Conservation (phyloP, 2,329 filamentous ascomycete species). For the Paraphoma chrysanthemicola region DNA sequence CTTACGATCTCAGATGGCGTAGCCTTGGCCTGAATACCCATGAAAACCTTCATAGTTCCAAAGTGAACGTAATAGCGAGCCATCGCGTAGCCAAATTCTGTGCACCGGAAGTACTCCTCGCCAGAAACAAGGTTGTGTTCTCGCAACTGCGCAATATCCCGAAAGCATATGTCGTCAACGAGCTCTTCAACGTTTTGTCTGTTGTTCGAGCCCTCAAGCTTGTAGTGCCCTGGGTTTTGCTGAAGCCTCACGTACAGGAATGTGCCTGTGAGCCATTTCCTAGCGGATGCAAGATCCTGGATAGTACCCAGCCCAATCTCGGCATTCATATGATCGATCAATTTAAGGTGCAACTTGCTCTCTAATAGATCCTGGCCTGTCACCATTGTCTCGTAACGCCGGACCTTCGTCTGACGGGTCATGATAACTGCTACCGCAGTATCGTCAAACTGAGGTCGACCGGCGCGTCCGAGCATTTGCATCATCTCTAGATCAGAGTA, state of each 20-base stretch:
- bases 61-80: slow-evolving; percentile 82
- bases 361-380: slow-evolving; percentile 77
- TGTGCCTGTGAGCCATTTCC: slow-evolving; percentile 76
- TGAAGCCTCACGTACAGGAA: slow-evolving; percentile 79
- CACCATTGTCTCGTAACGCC: slow-evolving; percentile 75
- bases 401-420: slow-evolving; percentile 69
- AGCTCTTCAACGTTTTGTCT: slow-evolving; percentile 65
- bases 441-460: slow-evolving; percentile 81
- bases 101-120: slow-evolving; percentile 62
- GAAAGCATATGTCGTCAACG: slow-evolving; percentile 74
- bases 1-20: slow-evolving; percentile 73
- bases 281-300: slow-evolving; percentile 67
- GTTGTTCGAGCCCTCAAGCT: slow-evolving; percentile 62
- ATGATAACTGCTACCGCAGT: slow-evolving; percentile 81
- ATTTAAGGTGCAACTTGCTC: slow-evolving; percentile 77
- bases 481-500: slow-evolving; percentile 85
- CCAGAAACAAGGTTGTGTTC: slow-evolving; percentile 64
- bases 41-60: slow-evolving; percentile 76
- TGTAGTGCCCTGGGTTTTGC: slow-evolving; percentile 75
- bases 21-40: slow-evolving; percentile 67
- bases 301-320: slow-evolving; percentile 81
- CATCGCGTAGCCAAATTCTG: slow-evolving; percentile 80
- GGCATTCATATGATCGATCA: slow-evolving; percentile 85
- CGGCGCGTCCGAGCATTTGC: slow-evolving; percentile 89
- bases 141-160: slow-evolving; percentile 70